Evolutionary conservation across 2,329 filamentous ascomycete genomes (phyloP).

Genomic region (Paecilomyces sp.): DNA sequence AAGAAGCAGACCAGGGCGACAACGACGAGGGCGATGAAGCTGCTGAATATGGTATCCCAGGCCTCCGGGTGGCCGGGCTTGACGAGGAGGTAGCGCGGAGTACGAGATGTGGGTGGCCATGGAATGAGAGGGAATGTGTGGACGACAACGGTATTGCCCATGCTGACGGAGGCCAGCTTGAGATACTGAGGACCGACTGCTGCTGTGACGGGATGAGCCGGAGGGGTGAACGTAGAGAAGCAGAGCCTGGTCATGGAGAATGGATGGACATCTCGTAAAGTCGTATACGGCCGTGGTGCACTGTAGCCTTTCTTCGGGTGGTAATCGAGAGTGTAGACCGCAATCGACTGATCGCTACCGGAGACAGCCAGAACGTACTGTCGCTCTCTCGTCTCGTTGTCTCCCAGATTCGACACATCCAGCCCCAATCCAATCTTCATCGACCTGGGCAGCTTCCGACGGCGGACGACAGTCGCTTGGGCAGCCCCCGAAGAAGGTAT

Average conservation of each 20-base stretch:
- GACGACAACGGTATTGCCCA: conserved; percentile 71
- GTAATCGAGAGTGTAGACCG: conserved; percentile 71
- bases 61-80: conserved; percentile 49
- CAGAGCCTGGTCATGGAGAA: conserved; percentile 52
- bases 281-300: conserved; percentile 44
- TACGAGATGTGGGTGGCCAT: conserved; percentile 29
- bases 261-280: conserved; percentile 49
- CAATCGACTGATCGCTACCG: conserved; percentile 71
- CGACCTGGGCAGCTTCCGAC: conserved; percentile 56
- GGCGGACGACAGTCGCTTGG: conserved; percentile 41
- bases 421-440: conserved; percentile 72
- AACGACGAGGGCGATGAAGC: conserved; percentile 54
- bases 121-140: conserved; percentile 65
- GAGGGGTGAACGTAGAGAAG: conserved; percentile 47
- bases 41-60: conserved; percentile 47
- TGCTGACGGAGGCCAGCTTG: conserved; percentile 73
- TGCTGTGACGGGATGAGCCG: conserved; percentile 40
- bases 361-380: conserved; percentile 78
- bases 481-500: conserved; percentile 14
- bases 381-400: conserved; percentile 53
- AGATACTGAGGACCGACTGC: conserved; percentile 52
- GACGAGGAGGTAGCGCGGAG: conserved; percentile 64
- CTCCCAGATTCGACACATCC: conserved; percentile 64
- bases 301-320: conserved; percentile 36
- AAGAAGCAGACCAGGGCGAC: conserved; percentile 57